These are phyloP conservation scores for Trametes villosa DNA, from an alignment of 768 basidiomycete genomes.

Conservation along the genomic window DNA sequence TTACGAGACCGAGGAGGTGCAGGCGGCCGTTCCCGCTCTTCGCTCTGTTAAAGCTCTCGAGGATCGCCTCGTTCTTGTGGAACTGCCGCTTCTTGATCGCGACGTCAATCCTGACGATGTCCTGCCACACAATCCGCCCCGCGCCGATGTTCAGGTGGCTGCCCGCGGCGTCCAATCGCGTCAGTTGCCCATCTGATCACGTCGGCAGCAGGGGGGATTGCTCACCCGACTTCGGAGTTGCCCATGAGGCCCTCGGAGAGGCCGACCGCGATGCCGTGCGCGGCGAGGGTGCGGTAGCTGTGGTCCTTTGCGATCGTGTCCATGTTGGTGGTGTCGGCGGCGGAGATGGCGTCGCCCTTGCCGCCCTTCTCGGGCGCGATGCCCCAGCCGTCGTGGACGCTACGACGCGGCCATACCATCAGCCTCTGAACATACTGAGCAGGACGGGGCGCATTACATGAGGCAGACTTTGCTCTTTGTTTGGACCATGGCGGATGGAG, in stretches of 20 bases:
- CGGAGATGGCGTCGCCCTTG: slow-evolving; percentile 89
- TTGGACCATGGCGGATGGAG: slow-evolving; percentile 43
- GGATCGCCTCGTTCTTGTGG: slow-evolving; percentile 74
- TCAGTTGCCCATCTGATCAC: slow-evolving; percentile 3
- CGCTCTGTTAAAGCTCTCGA: slow-evolving; percentile 75
- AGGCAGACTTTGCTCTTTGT: slow-evolving; percentile 91
- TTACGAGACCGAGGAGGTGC: slow-evolving; percentile 86
- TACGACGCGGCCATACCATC: slow-evolving; percentile 32
- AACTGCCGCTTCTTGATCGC: slow-evolving; percentile 88
- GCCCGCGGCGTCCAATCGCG: not conserved
- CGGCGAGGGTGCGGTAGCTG: slow-evolving; percentile 70
- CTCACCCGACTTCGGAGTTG: slow-evolving; percentile 96
- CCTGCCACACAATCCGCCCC: slow-evolving; percentile 95
- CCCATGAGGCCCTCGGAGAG: slow-evolving; percentile 96
- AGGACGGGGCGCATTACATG: slow-evolving; percentile 53
- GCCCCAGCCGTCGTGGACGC: slow-evolving; percentile 98
- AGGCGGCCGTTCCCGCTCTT: slow-evolving; percentile 83
- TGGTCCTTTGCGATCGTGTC: slow-evolving; percentile 81
- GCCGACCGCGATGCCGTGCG: slow-evolving; percentile 92
- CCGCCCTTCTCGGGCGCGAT: slow-evolving; percentile 66
- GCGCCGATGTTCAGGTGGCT: slow-evolving; percentile 96
- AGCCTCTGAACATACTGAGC: not conserved
- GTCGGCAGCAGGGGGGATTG: slow-evolving; percentile 12
- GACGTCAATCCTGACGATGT: slow-evolving; percentile 94
- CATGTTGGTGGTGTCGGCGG: slow-evolving; percentile 87